These are phyloP conservation scores for Trebouxia sp. DNA, from an alignment of 139 green algal species.

Conservation along the genomic window DNA sequence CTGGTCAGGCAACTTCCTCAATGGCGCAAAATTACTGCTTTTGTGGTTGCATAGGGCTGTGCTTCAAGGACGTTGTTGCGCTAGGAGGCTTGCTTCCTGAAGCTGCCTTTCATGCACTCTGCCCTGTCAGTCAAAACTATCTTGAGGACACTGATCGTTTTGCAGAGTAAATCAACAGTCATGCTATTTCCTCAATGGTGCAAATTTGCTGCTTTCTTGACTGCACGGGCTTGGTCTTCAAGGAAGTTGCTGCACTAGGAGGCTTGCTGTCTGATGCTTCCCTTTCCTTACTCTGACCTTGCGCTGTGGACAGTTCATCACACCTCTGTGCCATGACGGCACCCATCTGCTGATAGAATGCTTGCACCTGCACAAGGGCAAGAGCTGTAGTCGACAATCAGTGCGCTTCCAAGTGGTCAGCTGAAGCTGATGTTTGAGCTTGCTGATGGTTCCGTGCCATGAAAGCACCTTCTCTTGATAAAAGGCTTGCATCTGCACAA, in stretches of 20 bases:
- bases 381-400: background rate
- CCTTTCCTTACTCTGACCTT: background rate
- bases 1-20: no score
- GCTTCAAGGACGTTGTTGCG: no score
- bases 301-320: background rate
- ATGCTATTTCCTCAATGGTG: background rate
- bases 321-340: background rate
- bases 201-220: background rate
- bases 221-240: background rate
- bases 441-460: no score
- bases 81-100: no score
- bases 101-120: no score
- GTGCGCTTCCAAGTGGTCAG: background rate
- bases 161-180: background rate
- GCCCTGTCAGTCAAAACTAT: background rate
- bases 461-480: no score
- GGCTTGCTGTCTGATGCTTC: background rate
- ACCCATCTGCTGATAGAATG: constrained; percentile 25
- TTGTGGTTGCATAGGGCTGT: no score
- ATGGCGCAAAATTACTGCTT: no score
- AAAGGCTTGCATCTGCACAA: no score
- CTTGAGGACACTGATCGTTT: background rate
- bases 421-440: background rate
- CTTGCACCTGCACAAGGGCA: background rate
- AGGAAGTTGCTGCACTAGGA: background rate